Percentiles rank a stretch among this genome's conserved stretches.
Conservation (phyloP, 1,284 basidiomycete species). For the Sanguinoderma infundibulare region DNA sequence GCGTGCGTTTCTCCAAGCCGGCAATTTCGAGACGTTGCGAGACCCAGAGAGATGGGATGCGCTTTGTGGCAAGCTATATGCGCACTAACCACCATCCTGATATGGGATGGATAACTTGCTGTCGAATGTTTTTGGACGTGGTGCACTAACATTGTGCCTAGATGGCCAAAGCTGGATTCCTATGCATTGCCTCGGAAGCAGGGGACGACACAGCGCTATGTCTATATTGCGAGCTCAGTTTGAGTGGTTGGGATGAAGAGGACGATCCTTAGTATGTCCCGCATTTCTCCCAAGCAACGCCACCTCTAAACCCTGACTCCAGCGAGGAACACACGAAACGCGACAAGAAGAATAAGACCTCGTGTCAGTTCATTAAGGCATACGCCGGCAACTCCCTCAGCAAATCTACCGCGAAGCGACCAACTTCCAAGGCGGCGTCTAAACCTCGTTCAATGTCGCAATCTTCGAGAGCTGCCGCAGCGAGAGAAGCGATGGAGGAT, state of each 20-base stretch:
- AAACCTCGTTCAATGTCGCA: slow-evolving; percentile 29
- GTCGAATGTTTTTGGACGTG: no score
- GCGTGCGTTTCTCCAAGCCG: background rate
- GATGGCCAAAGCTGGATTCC: slow-evolving; percentile 87
- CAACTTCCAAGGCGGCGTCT: slow-evolving; percentile 21
- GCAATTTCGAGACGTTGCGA: background rate
- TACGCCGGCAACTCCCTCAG: slow-evolving; percentile 21
- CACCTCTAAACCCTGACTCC: slow-evolving; percentile 12
- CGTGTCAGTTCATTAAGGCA: slow-evolving; percentile 58
- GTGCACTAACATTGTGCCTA: slow-evolving; percentile 34
- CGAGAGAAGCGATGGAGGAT: slow-evolving; percentile 5
- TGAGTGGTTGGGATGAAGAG: slow-evolving; percentile 80
- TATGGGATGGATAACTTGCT: background rate
- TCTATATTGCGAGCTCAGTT: slow-evolving; percentile 74
- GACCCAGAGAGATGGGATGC: background rate
- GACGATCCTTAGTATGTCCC: slow-evolving; percentile 78
- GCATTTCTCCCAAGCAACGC: background rate
- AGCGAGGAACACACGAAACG: slow-evolving; percentile 73
- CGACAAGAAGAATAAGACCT: slow-evolving; percentile 45
- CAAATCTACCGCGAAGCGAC: slow-evolving; percentile 27
- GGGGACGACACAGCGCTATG: slow-evolving; percentile 80
- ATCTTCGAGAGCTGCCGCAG: background rate
- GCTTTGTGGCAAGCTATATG: background rate
- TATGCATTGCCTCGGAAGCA: slow-evolving; percentile 65
- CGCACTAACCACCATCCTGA: background rate